phyloP scores from a whole-genome alignment of 176 grass and related monocot genomes.

The Zoysia pacifica region DNA sequence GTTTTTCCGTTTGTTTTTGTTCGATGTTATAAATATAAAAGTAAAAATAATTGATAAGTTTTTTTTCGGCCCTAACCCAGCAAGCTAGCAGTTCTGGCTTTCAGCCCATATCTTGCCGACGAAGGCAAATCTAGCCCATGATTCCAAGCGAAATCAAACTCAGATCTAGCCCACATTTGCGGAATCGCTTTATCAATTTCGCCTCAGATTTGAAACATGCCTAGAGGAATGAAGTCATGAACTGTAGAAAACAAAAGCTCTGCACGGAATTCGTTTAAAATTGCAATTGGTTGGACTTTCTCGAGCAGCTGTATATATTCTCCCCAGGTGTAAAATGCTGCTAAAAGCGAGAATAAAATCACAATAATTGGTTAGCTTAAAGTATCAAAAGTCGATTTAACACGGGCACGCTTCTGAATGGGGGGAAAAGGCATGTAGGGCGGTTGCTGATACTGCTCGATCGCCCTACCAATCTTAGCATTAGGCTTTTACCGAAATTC shows the following conservation, averaged over 20 bases:
- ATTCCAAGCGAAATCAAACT: neutral
- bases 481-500: conserved; percentile 14
- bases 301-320: neutral
- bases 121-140: too few species aligned
- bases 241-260: neutral
- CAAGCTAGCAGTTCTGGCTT: neutral
- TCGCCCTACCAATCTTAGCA: neutral
- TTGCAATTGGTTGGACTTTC: neutral
- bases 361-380: neutral
- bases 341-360: conserved; percentile 30
- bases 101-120: neutral
- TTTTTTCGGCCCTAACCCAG: too few species aligned
- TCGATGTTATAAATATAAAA: too few species aligned
- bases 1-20: too few species aligned
- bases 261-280: neutral
- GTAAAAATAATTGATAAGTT: too few species aligned
- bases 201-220: neutral
- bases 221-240: neutral
- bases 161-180: neutral
- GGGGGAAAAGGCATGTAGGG: neutral
- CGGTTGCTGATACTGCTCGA: conserved; percentile 1
- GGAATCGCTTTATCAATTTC: neutral
- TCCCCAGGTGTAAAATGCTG: neutral
- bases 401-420: conserved; percentile 13
- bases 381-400: conserved; percentile 19